phyloP scores from a whole-genome alignment of 2,329 filamentous ascomycete genomes.

The Clonostachys rosea region DNA sequence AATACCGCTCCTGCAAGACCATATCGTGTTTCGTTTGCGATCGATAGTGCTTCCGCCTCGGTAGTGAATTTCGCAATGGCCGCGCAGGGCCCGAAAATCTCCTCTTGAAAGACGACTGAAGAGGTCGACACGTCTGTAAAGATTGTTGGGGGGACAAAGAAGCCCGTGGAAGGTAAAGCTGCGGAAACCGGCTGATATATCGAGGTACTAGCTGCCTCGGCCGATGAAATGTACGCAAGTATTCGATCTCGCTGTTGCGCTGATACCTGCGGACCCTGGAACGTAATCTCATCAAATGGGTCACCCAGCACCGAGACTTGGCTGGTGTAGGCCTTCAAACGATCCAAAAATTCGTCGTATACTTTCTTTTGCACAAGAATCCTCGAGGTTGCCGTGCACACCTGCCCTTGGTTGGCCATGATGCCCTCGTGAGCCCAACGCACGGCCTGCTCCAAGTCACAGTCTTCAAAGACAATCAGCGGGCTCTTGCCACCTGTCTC shows the following conservation, averaged over 20 bases:
- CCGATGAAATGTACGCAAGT: constrained; percentile 60
- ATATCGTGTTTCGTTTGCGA: constrained; percentile 38
- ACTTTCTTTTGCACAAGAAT: constrained; percentile 53
- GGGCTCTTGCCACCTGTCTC: constrained; percentile 59
- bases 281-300: constrained; percentile 58
- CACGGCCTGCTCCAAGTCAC: constrained; percentile 58
- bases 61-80: constrained; percentile 14
- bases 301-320: constrained; percentile 56
- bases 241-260: constrained; percentile 60
- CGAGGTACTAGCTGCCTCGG: constrained; percentile 57
- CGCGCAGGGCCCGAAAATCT: constrained; percentile 23
- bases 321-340: constrained; percentile 53
- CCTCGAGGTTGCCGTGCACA: constrained; percentile 55
- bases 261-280: constrained; percentile 65
- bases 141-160: constrained; percentile 19
- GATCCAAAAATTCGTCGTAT: constrained; percentile 55
- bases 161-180: constrained; percentile 11
- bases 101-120: constrained; percentile 17
- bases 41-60: constrained; percentile 18
- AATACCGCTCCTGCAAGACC: constrained; percentile 52
- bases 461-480: constrained; percentile 55
- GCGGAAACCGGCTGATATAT: constrained; percentile 8
- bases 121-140: constrained; percentile 13
- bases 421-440: constrained; percentile 38
- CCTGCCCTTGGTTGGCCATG: constrained; percentile 53